Percentiles rank a stretch among this genome's conserved stretches.
Evolutionary conservation across 148 eudicot species (phyloP).

Genomic region (Camellia lanceoleosa): DNA sequence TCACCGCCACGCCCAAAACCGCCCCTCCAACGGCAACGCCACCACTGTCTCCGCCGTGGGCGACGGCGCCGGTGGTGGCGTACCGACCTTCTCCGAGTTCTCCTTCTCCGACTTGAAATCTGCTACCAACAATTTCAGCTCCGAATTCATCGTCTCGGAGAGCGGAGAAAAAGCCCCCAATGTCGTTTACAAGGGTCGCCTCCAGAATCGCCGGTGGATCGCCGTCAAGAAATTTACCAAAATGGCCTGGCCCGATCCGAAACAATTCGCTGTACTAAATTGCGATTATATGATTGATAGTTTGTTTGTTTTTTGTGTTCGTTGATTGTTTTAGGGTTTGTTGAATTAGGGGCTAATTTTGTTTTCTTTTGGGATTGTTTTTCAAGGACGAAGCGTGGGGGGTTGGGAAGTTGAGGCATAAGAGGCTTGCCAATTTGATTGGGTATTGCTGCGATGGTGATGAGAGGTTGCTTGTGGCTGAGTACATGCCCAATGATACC

Average conservation of each 20-base stretch:
- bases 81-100: conserved; percentile 50
- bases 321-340: conserved; percentile 7
- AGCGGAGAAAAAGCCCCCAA: conserved; percentile 87
- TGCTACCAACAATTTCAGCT: conserved; percentile 70
- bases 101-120: conserved; percentile 55
- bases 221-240: conserved; percentile 88
- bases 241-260: conserved; percentile 93
- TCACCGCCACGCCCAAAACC: conserved; percentile 13
- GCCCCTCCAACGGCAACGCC: conserved; percentile 23
- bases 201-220: conserved; percentile 61
- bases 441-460: conserved; percentile 97
- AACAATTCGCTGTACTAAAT: conserved; percentile 70
- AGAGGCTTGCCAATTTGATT: conserved; percentile 82
- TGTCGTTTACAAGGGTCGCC: conserved; percentile 63
- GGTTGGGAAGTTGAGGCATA: conserved; percentile 84
- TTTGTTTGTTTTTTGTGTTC: background rate
- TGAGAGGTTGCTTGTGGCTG: conserved; percentile 97
- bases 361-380: conserved; percentile 18
- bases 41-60: conserved; percentile 3
- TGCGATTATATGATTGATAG: background rate
- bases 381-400: conserved; percentile 90
- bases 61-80: conserved; percentile 27
- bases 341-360: conserved; percentile 16
- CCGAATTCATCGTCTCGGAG: conserved; percentile 71
- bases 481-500: conserved; percentile 90